Base-by-base conservation (phyloP, 176 grass and related monocot genomes). In the Rhynchospora breviuscula region DNA sequence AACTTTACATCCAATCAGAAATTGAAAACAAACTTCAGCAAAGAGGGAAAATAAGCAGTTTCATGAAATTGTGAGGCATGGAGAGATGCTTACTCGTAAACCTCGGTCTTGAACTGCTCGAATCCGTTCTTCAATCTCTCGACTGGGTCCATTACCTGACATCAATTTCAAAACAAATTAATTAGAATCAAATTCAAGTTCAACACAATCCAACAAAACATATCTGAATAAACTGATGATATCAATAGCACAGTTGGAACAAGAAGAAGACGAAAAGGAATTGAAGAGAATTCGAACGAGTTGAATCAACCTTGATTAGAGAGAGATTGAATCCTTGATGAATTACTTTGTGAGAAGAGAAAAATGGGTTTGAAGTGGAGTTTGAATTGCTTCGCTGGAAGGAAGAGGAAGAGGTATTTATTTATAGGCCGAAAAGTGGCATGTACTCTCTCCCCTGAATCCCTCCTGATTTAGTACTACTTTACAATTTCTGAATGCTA, bases 61-160 rank as follows among this genome's bases (percentile, higher is more conserved):
- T 17, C 60, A 70, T 22, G 59, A 48, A 26, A 52, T 2, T 80
- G 64, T 68, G 40, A 79, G 64, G 0, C 2, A 43, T 19, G 9
- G 10, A 51, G 47, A 48, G 11, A 15, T 22, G 84, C 89, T 85
- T 80, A 98, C 96, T 95, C 93, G 62, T 88, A 98, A 60, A 95
- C 53, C 71, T 91, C 86, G 40, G 73, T 79, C 88, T 98, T 98
- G 93, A 98, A 98, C 66, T 87, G 47, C 31, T 91, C 51, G 80
- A 98, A 98, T 49, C 96, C 96, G 5, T 71, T 85, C 63, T 62
- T 83, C 84, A 98, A 51, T 79, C 96, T 85, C 80, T 90, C 88
- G 1, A 98, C 58, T 25, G 89, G 43, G 60, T 98, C 95, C 90
- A 92, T 92, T 17, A 2, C 57, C 94, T 97, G 87, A 45, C 13